Percentiles rank a stretch among this genome's conserved stretches.
Conservation (phyloP, 768 basidiomycete species). For the Pseudohyphozyma bogoriensis region DNA sequence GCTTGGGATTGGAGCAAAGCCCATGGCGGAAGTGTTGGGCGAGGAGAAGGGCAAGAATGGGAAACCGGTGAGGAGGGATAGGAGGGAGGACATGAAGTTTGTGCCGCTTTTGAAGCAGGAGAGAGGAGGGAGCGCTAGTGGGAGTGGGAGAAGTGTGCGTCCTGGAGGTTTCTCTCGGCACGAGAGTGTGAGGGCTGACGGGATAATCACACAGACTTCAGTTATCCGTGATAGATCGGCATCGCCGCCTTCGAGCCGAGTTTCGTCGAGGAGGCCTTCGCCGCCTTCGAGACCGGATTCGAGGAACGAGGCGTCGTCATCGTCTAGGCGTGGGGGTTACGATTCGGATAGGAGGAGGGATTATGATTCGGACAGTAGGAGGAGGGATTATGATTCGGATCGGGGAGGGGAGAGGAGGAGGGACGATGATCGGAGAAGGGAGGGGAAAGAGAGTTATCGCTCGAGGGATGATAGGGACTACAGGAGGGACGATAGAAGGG, state of each 20-base stretch:
- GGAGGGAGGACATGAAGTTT: constrained; percentile 59
- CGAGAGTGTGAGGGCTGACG: not conserved
- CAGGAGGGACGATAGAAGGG: too few species aligned
- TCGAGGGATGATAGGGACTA: too few species aligned
- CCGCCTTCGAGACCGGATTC: not conserved
- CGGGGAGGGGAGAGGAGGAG: not conserved
- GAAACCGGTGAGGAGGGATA: constrained; percentile 39
- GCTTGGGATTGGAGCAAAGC: constrained; percentile 88
- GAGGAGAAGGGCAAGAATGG: constrained; percentile 38
- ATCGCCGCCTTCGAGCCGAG: not conserved
- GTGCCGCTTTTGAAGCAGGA: constrained; percentile 71
- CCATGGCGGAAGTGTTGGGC: constrained; percentile 57
- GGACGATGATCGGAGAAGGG: too few species aligned
- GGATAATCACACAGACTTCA: not conserved
- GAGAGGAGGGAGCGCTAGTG: constrained; percentile 29
- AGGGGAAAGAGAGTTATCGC: too few species aligned
- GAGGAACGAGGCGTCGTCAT: not conserved
- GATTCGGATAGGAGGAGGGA: not conserved
- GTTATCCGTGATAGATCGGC: not conserved
- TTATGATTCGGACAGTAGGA: not conserved
- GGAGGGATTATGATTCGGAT: not conserved
- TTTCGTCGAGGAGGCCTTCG: not conserved
- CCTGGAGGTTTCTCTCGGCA: not conserved
- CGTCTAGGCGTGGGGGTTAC: not conserved
- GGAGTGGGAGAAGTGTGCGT: not conserved